Evolutionary conservation across 352 stramenopile genomes (phyloP), one percentile per base, ranked within the genome.

Genomic region (Halophytophthora polymorphica): DNA sequence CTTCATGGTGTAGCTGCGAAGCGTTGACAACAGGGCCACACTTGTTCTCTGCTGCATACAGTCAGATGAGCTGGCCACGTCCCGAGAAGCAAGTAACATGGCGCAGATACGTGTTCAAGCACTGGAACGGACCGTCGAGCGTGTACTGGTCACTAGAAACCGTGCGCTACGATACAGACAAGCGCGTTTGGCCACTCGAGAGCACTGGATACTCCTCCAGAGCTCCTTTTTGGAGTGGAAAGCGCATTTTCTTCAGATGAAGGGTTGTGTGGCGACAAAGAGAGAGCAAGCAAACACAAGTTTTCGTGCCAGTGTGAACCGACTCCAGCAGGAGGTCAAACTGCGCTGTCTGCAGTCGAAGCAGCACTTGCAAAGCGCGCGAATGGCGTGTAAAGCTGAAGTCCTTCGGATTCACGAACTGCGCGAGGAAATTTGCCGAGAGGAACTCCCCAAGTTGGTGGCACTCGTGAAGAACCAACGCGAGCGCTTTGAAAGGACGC

Each of bases 191-290:
- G 58, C 71, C 6, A 43, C 33, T 6, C 31, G 45, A 39, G 47
- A 40, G 12, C 52, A 45, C 25, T 45, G 12, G 2, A 29, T 40
- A 7, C 29, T 61, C 19, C 39, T 39, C 22, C 33, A 39, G 7
- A n/a, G 37, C 8, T 8, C 57, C 12, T 72, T 81, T 39, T 15
- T 77, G n/a, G 41, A 22, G 17, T 77, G 67, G 67, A 69, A 56
- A 19, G 45, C 45, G 15, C 23, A 46, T 21, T 40, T 19, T 14
- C 19, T 69, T 15, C 39, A 67, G 23, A 39, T 18, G n/a, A 47
- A 28, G 11, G 13, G 35, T 18, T 14, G 18, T 33, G 38, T 31
- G 41, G 29, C 21, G 39, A 28, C n/a, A n/a, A 50, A 60, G 15
- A n/a, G 50, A 38, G 25, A 18, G 22, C 34, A 39, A n/a, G 6